Evolutionary conservation across 192 early-diverging fungal species (phyloP).

Genomic region (Gonapodya sp.): DNA sequence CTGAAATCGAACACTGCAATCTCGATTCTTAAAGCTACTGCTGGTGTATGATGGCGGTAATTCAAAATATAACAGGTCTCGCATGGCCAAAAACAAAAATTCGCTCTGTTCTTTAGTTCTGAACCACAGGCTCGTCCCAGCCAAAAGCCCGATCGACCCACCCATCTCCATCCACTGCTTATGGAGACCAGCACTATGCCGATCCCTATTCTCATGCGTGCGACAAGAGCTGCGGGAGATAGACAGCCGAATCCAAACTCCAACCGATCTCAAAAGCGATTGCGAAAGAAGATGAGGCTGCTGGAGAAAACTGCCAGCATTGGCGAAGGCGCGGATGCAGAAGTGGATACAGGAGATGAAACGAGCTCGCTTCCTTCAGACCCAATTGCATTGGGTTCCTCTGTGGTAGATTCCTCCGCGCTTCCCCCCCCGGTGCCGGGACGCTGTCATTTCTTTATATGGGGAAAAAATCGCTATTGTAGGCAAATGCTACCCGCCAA

Average conservation of each 20-base stretch:
- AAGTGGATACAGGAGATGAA: not conserved
- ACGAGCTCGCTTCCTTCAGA: not conserved
- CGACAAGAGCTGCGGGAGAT: not conserved
- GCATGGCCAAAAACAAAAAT: too few species aligned
- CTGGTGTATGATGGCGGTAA: too few species aligned
- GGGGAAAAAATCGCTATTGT: not conserved
- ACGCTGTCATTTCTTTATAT: not conserved
- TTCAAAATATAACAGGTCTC: too few species aligned
- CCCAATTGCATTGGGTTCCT: not conserved
- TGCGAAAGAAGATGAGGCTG: not conserved
- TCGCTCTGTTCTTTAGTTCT: too few species aligned
- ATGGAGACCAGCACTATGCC: too few species aligned
- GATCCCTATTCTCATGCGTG: not conserved
- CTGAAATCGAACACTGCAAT: too few species aligned
- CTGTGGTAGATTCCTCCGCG: not conserved
- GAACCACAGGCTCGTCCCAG: too few species aligned
- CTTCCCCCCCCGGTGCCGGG: not conserved
- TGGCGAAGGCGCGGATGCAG: not conserved
- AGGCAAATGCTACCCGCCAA: not conserved
- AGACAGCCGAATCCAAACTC: conserved; percentile 1
- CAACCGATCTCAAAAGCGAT: not conserved
- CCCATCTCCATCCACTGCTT: too few species aligned
- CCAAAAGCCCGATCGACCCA: too few species aligned
- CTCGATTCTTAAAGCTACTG: too few species aligned
- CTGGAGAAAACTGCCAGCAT: not conserved